phyloP scores from a whole-genome alignment of 2,329 filamentous ascomycete genomes.

The Epichloe sylvatica region DNA sequence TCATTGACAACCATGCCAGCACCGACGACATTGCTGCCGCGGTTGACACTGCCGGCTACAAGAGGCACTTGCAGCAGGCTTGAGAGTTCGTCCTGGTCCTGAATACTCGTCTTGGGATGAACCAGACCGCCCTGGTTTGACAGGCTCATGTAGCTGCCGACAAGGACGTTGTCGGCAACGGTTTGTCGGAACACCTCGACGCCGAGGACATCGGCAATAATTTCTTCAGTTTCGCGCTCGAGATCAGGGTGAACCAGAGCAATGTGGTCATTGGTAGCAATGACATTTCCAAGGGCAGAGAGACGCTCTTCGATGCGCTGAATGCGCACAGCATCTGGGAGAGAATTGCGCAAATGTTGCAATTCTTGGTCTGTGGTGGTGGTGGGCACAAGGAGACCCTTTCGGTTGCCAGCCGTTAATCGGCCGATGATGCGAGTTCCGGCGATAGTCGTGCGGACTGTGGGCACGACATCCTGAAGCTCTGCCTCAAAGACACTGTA shows the following conservation, averaged over 20 bases:
- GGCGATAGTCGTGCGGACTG: constrained; percentile 91
- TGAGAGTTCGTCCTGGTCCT: constrained; percentile 95
- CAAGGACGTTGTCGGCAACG: constrained; percentile 90
- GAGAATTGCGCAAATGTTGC: constrained; percentile 87
- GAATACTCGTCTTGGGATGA: constrained; percentile 90
- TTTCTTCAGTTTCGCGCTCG: constrained; percentile 96
- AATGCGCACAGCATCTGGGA: constrained; percentile 84
- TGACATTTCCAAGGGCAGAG: constrained; percentile 91
- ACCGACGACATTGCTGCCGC: constrained; percentile 86
- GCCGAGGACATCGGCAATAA: constrained; percentile 84
- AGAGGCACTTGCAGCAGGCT: constrained; percentile 89
- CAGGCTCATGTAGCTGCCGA: constrained; percentile 90
- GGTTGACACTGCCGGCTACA: constrained; percentile 86
- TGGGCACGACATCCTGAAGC: constrained; percentile 92
- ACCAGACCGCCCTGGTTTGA: constrained; percentile 95
- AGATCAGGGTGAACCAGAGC: constrained; percentile 92
- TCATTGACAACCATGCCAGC: constrained; percentile 54
- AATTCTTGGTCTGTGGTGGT: constrained; percentile 96
- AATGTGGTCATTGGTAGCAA: constrained; percentile 92
- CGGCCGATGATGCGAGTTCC: constrained; percentile 93
- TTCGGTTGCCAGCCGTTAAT: constrained; percentile 90
- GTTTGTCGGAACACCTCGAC: constrained; percentile 90
- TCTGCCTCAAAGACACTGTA: constrained; percentile 98
- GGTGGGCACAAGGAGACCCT: constrained; percentile 90
- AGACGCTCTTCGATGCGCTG: constrained; percentile 96